phyloP scores from a whole-genome alignment of 116 monocot species.

The Papilionanthe hybrid region DNA sequence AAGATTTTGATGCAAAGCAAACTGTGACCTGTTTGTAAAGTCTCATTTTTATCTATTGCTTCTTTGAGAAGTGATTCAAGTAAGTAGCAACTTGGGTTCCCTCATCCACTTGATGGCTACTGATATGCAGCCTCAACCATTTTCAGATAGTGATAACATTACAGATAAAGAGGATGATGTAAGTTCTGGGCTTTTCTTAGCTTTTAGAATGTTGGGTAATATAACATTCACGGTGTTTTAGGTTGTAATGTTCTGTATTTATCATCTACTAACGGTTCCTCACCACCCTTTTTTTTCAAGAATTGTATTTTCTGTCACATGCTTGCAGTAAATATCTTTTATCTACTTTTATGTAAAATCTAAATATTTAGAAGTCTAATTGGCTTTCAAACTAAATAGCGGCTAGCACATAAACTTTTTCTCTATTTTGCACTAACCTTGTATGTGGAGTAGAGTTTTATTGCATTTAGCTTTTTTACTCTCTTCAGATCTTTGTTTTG shows the following conservation, averaged over 20 bases:
- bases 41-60: background rate
- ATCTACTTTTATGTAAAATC: background rate
- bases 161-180: slow-evolving; percentile 8
- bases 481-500: background rate
- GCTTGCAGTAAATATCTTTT: background rate
- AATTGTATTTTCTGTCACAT: background rate
- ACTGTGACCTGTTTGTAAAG: background rate
- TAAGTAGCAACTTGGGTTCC: background rate
- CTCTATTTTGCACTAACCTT: background rate
- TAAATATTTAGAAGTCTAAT: background rate
- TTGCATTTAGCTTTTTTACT: background rate
- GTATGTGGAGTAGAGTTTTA: background rate
- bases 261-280: background rate
- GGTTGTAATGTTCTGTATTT: background rate
- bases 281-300: background rate
- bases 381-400: background rate
- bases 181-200: background rate
- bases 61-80: background rate
- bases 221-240: background rate
- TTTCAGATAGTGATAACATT: background rate
- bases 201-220: background rate
- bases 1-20: background rate
- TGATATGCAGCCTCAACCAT: slow-evolving; percentile 3
- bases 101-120: background rate
- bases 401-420: background rate